Evolutionary conservation across 2,329 filamentous ascomycete species (phyloP).

Genomic region (Venturia aucupariae): DNA sequence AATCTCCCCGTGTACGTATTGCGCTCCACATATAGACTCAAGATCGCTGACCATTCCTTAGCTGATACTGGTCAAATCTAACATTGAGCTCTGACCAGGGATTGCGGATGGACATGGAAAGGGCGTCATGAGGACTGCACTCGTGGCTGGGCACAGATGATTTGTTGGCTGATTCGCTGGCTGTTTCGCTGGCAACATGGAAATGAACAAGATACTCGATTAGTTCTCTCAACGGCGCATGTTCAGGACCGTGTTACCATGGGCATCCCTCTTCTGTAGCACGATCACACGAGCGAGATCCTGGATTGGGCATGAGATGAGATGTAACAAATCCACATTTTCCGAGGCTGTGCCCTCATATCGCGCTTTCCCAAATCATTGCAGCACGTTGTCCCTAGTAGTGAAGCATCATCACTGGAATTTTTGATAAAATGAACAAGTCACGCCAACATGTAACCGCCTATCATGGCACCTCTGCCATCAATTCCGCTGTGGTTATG

Average conservation of each 20-base stretch:
- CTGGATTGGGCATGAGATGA: not conserved
- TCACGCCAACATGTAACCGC: not conserved
- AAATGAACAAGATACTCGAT: not conserved
- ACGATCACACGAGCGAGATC: not conserved
- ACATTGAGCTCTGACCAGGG: not conserved
- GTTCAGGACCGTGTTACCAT: not conserved
- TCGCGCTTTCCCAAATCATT: not conserved
- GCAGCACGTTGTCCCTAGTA: not conserved
- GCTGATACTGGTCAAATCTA: not conserved
- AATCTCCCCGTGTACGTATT: not conserved
- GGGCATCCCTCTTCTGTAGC: not conserved
- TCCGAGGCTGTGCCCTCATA: not conserved
- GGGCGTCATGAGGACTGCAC: not conserved
- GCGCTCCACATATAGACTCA: not conserved
- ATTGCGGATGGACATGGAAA: not conserved
- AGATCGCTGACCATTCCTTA: no score
- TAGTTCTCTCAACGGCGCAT: not conserved
- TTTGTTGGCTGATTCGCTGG: not conserved
- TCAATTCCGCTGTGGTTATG: not conserved
- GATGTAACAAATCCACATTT: not conserved
- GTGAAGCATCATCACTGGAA: not conserved
- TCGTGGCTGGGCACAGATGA: not conserved
- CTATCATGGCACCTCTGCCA: not conserved
- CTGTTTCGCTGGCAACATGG: no score
- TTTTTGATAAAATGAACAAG: not conserved